phyloP scores from a whole-genome alignment of 2,329 filamentous ascomycete genomes.

The Ascochyta pisi region DNA sequence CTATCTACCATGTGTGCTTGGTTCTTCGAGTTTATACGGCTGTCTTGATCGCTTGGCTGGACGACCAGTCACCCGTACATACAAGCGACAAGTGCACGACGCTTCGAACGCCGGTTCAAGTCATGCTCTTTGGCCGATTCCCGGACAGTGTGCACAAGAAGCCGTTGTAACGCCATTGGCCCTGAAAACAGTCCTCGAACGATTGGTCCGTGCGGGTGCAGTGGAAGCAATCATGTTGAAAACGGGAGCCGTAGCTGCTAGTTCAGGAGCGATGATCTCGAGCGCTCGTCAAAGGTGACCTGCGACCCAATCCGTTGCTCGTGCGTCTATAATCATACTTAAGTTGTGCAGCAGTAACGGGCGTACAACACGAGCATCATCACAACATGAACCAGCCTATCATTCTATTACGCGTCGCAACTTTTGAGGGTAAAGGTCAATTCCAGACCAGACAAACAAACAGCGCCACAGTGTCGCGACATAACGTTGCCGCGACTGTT shows the following conservation, averaged over 20 bases:
- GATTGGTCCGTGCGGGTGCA: constrained; percentile 42
- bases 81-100: constrained; percentile 1
- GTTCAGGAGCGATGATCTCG: constrained; percentile 17
- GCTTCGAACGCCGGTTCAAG: constrained; percentile 31
- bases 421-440: constrained; percentile 21
- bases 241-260: neutral
- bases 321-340: constrained; percentile 27
- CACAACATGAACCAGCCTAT: constrained; percentile 33
- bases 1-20: neutral
- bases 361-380: constrained; percentile 41
- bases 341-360: constrained; percentile 16
- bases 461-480: constrained; percentile 47
- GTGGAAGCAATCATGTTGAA: constrained; percentile 31
- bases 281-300: constrained; percentile 26
- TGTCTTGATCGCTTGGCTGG: neutral
- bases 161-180: constrained; percentile 36
- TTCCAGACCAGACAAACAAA: constrained; percentile 34
- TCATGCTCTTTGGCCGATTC: constrained; percentile 27
- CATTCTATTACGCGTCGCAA: constrained; percentile 28
- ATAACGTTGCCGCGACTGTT: constrained; percentile 40
- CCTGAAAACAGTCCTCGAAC: constrained; percentile 40
- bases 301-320: constrained; percentile 10
- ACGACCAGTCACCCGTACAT: neutral
- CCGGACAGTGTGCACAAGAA: constrained; percentile 35
- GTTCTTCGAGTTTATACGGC: neutral